Evolutionary conservation across 768 basidiomycete species (phyloP).

Genomic region (Xerocomellus intermedius): DNA sequence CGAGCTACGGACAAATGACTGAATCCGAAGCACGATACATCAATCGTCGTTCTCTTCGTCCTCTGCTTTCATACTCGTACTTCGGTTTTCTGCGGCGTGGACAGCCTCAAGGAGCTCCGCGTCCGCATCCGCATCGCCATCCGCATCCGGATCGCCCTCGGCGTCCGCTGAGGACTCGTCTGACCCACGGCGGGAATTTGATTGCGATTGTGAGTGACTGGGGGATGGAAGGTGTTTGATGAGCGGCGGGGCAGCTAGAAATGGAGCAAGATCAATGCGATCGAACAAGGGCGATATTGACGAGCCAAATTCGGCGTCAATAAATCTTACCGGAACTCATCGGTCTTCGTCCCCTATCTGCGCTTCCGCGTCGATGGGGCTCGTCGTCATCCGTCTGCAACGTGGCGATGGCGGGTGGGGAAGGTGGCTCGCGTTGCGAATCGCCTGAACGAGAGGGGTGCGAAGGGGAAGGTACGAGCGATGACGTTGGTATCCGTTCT

Average conservation of each 20-base stretch:
- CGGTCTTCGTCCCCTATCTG: constrained; percentile 30
- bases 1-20: neutral
- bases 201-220: constrained; percentile 22
- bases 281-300: neutral
- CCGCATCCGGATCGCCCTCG: constrained; percentile 37
- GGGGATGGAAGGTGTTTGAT: constrained; percentile 28
- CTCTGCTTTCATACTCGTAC: constrained; percentile 31
- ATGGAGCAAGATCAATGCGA: constrained; percentile 1
- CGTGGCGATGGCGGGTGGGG: constrained; percentile 34
- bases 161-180: constrained; percentile 31
- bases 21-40: neutral
- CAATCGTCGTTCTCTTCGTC: constrained; percentile 27
- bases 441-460: constrained; percentile 14
- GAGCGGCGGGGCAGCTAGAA: constrained; percentile 16
- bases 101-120: constrained; percentile 52
- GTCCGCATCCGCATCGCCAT: constrained; percentile 42
- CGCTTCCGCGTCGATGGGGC: constrained; percentile 16
- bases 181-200: constrained; percentile 26
- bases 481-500: constrained; percentile 25
- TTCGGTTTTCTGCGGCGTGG: constrained; percentile 47
- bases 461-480: constrained; percentile 19
- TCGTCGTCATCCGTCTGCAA: constrained; percentile 28
- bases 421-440: constrained; percentile 30
- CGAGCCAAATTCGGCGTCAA: neutral
- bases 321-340: constrained; percentile 26